These are phyloP conservation scores for Besnoitia besnoiti DNA, from an alignment of 169 alveolate genomes.

Conservation along the genomic window DNA sequence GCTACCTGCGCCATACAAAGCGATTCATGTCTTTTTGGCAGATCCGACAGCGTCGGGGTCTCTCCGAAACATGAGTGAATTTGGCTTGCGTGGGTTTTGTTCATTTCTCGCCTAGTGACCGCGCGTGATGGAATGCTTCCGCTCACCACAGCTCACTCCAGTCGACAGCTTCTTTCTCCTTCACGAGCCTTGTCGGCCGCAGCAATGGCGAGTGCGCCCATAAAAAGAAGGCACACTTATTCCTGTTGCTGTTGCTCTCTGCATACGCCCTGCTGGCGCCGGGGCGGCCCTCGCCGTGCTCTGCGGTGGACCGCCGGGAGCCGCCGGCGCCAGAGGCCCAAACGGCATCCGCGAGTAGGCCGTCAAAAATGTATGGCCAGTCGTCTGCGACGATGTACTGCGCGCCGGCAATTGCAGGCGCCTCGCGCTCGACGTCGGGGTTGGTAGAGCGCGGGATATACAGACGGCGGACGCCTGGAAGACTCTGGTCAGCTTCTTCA, in stretches of 20 bases:
- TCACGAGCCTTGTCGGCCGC: neutral
- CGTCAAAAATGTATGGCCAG: constrained; percentile 4
- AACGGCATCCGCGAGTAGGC: neutral
- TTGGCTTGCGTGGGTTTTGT: neutral
- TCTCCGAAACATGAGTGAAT: too few species aligned
- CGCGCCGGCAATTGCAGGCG: neutral
- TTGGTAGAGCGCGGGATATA: neutral
- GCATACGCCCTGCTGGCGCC: too few species aligned
- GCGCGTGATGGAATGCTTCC: neutral
- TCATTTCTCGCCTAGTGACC: neutral
- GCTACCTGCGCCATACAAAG: too few species aligned
- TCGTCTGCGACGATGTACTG: neutral
- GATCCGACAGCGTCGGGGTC: too few species aligned
- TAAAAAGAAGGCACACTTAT: neutral
- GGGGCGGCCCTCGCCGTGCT: too few species aligned
- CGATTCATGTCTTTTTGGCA: too few species aligned
- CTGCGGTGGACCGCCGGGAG: too few species aligned
- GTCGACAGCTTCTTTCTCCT: neutral
- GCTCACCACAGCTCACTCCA: constrained; percentile 1
- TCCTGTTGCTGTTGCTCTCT: neutral
- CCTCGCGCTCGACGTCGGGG: neutral
- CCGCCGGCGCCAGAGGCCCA: neutral
- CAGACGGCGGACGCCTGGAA: neutral
- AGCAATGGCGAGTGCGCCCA: neutral
- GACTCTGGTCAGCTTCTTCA: neutral